Conservation (phyloP, 139 green algal genomes). For the Monoraphidium neglectum region DNA sequence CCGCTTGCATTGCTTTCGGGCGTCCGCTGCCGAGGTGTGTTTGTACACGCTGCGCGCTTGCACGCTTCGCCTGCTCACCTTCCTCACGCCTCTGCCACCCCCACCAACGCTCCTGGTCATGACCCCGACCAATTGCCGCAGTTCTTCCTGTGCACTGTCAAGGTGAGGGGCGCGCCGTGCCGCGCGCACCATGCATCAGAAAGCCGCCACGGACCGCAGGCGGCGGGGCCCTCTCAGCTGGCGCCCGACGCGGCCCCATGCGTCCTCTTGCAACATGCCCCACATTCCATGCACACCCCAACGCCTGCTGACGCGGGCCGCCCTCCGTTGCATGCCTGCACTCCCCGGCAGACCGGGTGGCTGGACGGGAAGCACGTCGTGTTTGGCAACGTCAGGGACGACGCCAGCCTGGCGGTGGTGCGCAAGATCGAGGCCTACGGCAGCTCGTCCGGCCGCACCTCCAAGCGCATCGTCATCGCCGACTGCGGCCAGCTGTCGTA, state of each 20-base stretch:
- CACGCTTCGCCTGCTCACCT: neutral
- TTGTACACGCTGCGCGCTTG: neutral
- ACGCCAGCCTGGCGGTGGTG: constrained; percentile 76
- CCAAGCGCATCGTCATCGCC: constrained; percentile 54
- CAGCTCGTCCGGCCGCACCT: constrained; percentile 57
- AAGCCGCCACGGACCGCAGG: too few species aligned
- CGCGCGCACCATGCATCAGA: too few species aligned
- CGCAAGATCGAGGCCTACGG: constrained; percentile 74
- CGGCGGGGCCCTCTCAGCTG: too few species aligned
- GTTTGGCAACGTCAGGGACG: constrained; percentile 53
- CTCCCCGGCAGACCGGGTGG: constrained; percentile 64
- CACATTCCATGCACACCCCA: too few species aligned
- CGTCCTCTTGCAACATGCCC: too few species aligned
- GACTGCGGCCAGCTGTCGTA: constrained; percentile 77
- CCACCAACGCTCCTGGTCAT: too few species aligned
- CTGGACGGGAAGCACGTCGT: constrained; percentile 84
- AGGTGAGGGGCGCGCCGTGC: too few species aligned
- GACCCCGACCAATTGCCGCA: too few species aligned
- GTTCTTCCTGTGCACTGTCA: constrained; percentile 87
- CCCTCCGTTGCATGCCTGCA: constrained; percentile 10
- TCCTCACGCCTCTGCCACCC: neutral
- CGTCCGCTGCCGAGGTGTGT: neutral
- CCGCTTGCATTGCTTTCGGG: too few species aligned
- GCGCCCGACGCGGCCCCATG: too few species aligned
- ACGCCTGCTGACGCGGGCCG: too few species aligned